Base-by-base conservation (phyloP, 1,139 yeast species). In the Meyerozyma carpophila region DNA sequence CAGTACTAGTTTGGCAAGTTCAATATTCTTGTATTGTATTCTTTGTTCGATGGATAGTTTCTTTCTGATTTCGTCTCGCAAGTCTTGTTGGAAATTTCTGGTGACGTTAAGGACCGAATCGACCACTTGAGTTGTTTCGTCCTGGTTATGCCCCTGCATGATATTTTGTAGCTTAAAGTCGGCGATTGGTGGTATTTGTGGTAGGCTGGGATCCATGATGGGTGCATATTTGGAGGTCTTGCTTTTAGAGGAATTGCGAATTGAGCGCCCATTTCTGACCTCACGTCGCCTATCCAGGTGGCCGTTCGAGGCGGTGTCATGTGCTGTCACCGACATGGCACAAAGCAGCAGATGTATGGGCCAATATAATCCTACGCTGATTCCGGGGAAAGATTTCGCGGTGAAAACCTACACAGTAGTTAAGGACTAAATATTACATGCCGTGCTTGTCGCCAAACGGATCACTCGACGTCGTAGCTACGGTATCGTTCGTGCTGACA, bases 381-480 rank as follows among this genome's bases (percentile, higher is more conserved):
- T n/a, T 31, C 34, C 14, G 34, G 34, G 34, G 34, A 31, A 31
- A 31, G 14, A 5, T 31, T 31, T 31, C 34, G 34, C 34, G 34
- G 14, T 31, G 8, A 27, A 28, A 28, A 13, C 4, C 32, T 28
- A 28, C 32, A 28, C 14, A 28, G 32, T 32, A 21, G 36, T 10
- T n/a, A 16, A 32, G 14, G 11, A n/a, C 21, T 14, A 32, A 14
- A 14, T 32, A 32, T 13, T 34, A 34, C 37, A 34, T 34, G 25
- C 37, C 79, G 50, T 83, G 68, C 14, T 71, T 66, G 55, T 85
- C 93, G 9, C 85, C 89, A 65, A 85, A 85, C 2, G 94, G 94
- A 61, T 85, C 81, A 44, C 77, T 75, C n/a, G 28, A 36, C 8
- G 36, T 31, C n/a, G 41, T 39, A 4, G 63, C 73, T 31, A 62